Evolutionary conservation across 2,329 filamentous ascomycete genomes (phyloP), one percentile per base, ranked within the genome.

Genomic region (Epichloe brachyelytri): DNA sequence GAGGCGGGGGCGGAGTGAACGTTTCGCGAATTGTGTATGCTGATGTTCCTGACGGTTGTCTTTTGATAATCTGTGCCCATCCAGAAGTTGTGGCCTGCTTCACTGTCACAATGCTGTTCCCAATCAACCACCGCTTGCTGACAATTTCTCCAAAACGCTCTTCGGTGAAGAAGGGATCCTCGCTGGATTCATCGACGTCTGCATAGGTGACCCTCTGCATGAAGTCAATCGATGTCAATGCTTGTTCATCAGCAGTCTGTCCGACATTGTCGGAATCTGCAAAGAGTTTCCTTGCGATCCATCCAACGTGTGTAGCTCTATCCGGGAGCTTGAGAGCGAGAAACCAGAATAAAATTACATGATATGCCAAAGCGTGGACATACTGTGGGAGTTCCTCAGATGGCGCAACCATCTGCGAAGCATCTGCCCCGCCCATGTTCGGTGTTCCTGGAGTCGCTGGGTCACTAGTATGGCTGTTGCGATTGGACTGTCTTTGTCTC

Each of bases 281-380:
- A 59, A 91, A 90, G 10, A 98, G 75, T 56, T 88, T 88, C 61
- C 85, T 88, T 11, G 86, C 85, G 56, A 98, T 95, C 87, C 88
- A 95, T 30, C 82, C 82, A 48, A 96, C 89, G 57, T 95, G 84
- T 54, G 81, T 87, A 36, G 84, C 80, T 48, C 93, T 83, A 63
- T 96, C 89, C 38, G 84, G 80, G 48, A 95, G 76, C 61, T 88
- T 91, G 59, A 98, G 67, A 1, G 89, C 86, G 58, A 98, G 76
- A 64, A 97, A 98, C 93, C 93, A 98, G 63, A 95, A 96, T 2
- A 89, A 85, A 57, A 98, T 90, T 59, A 95, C 88, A 64, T 97
- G 90, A 63, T 95, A 95, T 8, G 91, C 91, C 49, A 97, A 73
- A 2, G 89, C 86, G 65, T 94, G 93, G 26, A 98, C 88, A 64